Evolutionary conservation across 2,329 filamentous ascomycete species (phyloP).

Genomic region (Botryosphaeria dothidea): DNA sequence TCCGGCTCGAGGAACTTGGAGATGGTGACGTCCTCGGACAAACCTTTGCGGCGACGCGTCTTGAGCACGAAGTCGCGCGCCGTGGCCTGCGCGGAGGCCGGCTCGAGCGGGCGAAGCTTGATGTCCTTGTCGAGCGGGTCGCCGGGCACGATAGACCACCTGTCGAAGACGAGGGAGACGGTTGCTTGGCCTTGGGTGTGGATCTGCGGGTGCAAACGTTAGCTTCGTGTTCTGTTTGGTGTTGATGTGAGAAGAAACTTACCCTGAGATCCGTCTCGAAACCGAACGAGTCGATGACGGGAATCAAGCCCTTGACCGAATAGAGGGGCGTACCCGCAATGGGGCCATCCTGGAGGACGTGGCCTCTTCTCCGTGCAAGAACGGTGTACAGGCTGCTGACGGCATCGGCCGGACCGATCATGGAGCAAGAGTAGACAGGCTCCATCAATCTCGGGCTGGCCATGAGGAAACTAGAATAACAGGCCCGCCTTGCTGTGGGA

Average conservation of each 20-base stretch:
- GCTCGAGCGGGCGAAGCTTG: slow-evolving; percentile 79
- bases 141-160: slow-evolving; percentile 93
- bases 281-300: slow-evolving; percentile 95
- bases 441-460: slow-evolving; percentile 96
- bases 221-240: not conserved
- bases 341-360: slow-evolving; percentile 91
- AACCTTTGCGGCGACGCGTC: slow-evolving; percentile 86
- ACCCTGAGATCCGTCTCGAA: slow-evolving; percentile 91
- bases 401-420: slow-evolving; percentile 88
- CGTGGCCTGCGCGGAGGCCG: slow-evolving; percentile 82
- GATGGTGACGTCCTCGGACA: slow-evolving; percentile 93
- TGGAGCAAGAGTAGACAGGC: slow-evolving; percentile 87
- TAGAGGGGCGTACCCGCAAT: slow-evolving; percentile 94
- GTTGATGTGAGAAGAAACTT: slow-evolving; percentile 21
- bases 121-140: slow-evolving; percentile 90
- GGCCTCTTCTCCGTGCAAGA: slow-evolving; percentile 81
- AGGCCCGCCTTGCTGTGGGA: slow-evolving; percentile 86
- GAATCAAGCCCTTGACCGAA: slow-evolving; percentile 84
- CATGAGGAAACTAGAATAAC: slow-evolving; percentile 97
- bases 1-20: slow-evolving; percentile 96
- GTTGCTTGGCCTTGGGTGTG: slow-evolving; percentile 93
- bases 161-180: slow-evolving; percentile 89
- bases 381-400: slow-evolving; percentile 91
- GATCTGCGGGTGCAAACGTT: slow-evolving; percentile 50
- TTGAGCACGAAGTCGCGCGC: slow-evolving; percentile 96